Evolutionary conservation across 2,329 filamentous ascomycete species (phyloP).

Genomic region (Cadophora malorum): DNA sequence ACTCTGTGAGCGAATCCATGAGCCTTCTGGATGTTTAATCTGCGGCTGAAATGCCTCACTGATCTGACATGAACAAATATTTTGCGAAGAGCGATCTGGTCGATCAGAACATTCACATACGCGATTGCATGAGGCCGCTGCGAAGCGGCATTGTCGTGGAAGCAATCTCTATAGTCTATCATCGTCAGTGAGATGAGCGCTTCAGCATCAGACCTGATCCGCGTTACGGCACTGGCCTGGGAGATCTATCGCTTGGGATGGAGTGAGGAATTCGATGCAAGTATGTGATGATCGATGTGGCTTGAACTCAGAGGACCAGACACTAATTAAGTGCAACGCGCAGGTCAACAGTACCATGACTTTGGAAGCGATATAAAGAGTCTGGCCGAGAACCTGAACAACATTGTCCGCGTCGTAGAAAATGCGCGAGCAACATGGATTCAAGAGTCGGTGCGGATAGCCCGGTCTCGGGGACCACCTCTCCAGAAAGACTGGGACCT

Average conservation of each 20-base stretch:
- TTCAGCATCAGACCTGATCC: slow-evolving; percentile 21
- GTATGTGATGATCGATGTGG: slow-evolving; percentile 22
- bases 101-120: neutral
- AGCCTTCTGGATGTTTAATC: neutral
- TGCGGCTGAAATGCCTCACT: slow-evolving; percentile 9
- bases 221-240: slow-evolving; percentile 23
- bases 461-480: slow-evolving; percentile 13
- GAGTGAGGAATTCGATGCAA: slow-evolving; percentile 29
- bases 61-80: neutral
- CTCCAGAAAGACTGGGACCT: slow-evolving; percentile 29
- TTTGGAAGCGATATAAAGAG: slow-evolving; percentile 27
- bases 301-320: neutral
- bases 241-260: slow-evolving; percentile 28
- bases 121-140: neutral
- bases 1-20: neutral
- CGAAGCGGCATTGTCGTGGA: neutral
- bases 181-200: neutral
- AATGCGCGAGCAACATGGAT: slow-evolving; percentile 27
- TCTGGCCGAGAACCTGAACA: slow-evolving; percentile 27
- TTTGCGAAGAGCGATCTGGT: neutral
- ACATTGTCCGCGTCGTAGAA: slow-evolving; percentile 24
- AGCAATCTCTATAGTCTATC: neutral
- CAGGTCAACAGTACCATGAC: slow-evolving; percentile 27
- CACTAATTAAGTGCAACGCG: neutral
- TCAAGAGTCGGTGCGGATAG: slow-evolving; percentile 23